Evolutionary conservation across 257 asterid genomes (phyloP).

Genomic region (Solanum bulbocastanum): DNA sequence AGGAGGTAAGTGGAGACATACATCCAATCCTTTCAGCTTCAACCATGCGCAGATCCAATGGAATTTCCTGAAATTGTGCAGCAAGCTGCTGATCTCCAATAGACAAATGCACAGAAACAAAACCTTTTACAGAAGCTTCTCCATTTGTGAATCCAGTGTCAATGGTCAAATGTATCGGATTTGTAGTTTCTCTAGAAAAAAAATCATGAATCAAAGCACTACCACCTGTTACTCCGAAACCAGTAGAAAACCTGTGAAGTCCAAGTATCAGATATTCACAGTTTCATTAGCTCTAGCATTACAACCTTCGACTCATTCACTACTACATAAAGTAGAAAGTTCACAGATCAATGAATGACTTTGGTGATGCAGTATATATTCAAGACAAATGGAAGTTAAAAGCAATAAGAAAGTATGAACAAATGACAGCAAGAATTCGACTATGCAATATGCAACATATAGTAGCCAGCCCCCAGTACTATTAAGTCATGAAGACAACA

Average conservation of each 20-base stretch:
- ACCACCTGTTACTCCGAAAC: conserved; percentile 44
- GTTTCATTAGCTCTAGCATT: not conserved
- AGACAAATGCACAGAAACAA: conserved; percentile 40
- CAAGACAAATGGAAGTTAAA: not conserved
- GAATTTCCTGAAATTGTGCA: conserved; percentile 90
- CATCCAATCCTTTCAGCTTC: conserved; percentile 96
- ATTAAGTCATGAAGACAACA: not conserved
- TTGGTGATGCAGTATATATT: not conserved
- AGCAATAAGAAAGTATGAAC: not conserved
- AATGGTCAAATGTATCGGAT: conserved; percentile 63
- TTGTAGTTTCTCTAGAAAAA: conserved; percentile 44
- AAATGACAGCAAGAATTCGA: not conserved
- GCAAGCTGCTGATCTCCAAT: conserved; percentile 93
- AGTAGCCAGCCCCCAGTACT: not conserved
- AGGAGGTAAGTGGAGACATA: conserved; percentile 20
- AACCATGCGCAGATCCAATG: conserved; percentile 74
- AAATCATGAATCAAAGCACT: conserved; percentile 62
- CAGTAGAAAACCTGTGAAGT: conserved; percentile 57
- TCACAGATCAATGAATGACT: not conserved
- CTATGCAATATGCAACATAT: not conserved
- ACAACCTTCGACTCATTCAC: not conserved
- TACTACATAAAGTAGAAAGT: not conserved
- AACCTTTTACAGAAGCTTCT: conserved; percentile 49
- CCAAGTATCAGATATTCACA: not conserved
- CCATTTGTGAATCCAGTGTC: conserved; percentile 55